A percentile compares a stretch with the other conserved stretches of the same genome.
These are phyloP conservation scores for Anastatica hierochuntica DNA, from an alignment of 345 rosid species.

Conservation along the genomic window DNA sequence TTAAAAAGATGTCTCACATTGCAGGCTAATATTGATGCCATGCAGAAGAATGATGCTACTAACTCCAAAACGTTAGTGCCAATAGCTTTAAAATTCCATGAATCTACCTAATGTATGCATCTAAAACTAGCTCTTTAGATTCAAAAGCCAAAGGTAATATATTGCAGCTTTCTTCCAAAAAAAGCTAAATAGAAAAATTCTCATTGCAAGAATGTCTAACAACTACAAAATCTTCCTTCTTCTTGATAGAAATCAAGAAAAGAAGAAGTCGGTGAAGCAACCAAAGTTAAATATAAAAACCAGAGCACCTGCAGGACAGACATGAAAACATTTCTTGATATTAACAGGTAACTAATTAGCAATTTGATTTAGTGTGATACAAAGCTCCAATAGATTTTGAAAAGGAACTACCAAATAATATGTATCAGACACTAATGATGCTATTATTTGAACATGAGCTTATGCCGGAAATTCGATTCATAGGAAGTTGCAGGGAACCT, in stretches of 20 bases:
- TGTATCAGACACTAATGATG: constrained; percentile 9
- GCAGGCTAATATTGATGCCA: constrained; percentile 14
- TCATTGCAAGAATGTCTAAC: not conserved
- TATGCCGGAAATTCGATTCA: constrained; percentile 11
- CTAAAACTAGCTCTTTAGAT: not conserved
- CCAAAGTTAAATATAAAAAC: not conserved
- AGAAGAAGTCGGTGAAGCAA: constrained; percentile 13
- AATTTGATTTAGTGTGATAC: no score
- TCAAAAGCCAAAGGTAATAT: constrained; percentile 9
- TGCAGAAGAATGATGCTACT: not conserved
- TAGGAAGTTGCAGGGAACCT: constrained; percentile 11
- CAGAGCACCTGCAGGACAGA: no score
- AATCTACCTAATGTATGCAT: constrained; percentile 6
- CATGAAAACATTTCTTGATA: no score
- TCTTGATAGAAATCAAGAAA: constrained; percentile 15
- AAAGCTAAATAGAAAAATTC: not conserved
- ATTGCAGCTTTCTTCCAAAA: not conserved
- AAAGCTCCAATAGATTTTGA: not conserved
- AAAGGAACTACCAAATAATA: not conserved
- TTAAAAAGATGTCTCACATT: not conserved
- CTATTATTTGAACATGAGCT: constrained; percentile 10
- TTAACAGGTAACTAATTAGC: constrained; percentile 9
- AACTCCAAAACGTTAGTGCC: constrained; percentile 18
- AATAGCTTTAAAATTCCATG: constrained; percentile 3
- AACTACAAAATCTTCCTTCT: not conserved